A percentile compares a stretch with the other conserved stretches of the same genome.
phyloP scores from a whole-genome alignment of 495 filamentous ascomycete species.

The Xylaria intraflava region DNA sequence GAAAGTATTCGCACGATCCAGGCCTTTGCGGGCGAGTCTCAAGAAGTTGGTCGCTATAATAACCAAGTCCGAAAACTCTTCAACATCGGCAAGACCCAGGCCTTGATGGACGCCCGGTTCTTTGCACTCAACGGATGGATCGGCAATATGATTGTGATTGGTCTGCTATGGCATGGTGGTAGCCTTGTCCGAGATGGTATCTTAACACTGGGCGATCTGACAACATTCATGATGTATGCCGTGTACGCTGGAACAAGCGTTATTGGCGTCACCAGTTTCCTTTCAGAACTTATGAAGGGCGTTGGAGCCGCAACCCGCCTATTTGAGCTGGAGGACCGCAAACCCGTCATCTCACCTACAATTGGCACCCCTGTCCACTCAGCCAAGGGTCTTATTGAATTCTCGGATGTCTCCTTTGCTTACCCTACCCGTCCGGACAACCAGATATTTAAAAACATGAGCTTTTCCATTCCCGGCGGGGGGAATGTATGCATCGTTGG shows the following conservation, averaged over 20 bases:
- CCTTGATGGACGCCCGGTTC: constrained; percentile 82
- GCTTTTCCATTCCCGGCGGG: constrained; percentile 86
- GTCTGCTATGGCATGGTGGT: constrained; percentile 85
- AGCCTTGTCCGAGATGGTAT: constrained; percentile 78
- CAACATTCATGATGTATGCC: constrained; percentile 98
- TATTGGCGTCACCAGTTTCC: constrained; percentile 91
- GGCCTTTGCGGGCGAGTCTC: constrained; percentile 85
- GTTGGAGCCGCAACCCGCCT: constrained; percentile 91
- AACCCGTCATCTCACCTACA: constrained; percentile 79
- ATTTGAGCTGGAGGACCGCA: constrained; percentile 92
- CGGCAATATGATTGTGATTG: constrained; percentile 92
- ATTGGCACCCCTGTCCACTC: constrained; percentile 68
- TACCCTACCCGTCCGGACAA: constrained; percentile 91
- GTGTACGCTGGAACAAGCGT: constrained; percentile 86
- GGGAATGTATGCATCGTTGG: constrained; percentile 95
- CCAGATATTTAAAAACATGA: constrained; percentile 77
- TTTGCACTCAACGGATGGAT: constrained; percentile 82
- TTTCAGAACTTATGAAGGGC: constrained; percentile 97
- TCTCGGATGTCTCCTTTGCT: constrained; percentile 76
- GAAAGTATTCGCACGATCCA: constrained; percentile 95
- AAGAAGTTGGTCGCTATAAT: constrained; percentile 88
- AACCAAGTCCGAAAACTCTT: constrained; percentile 88
- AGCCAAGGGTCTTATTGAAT: constrained; percentile 79
- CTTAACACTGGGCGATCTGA: constrained; percentile 85
- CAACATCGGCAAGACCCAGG: constrained; percentile 74